Evolutionary conservation across 305 asterid genomes (phyloP).

Genomic region (Andrographis paniculata): DNA sequence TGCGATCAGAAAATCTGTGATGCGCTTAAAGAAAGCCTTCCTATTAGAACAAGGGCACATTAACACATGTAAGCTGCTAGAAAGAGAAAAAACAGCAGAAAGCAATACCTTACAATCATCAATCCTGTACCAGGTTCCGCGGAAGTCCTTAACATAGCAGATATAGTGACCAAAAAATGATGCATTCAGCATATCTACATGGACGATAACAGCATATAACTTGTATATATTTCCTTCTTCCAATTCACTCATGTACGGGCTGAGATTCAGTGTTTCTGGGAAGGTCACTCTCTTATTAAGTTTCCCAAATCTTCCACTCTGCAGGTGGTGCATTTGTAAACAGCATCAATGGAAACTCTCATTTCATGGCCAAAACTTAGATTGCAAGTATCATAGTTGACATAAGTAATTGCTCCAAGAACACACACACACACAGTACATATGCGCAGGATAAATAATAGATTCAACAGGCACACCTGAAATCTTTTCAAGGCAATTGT

Average conservation of each 20-base stretch:
- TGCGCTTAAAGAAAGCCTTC: too few relatives aligned
- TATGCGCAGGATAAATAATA: constrained; percentile 11
- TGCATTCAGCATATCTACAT: constrained; percentile 94
- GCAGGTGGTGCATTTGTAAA: constrained; percentile 14
- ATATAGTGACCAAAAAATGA: constrained; percentile 94
- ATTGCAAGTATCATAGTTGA: constrained; percentile 10
- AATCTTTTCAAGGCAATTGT: constrained; percentile 96
- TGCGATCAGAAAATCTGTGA: too few relatives aligned
- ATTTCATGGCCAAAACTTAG: constrained; percentile 10
- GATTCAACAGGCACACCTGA: constrained; percentile 50
- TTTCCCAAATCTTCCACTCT: constrained; percentile 97
- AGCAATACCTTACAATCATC: constrained; percentile 75
- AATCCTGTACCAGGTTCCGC: constrained; percentile 78
- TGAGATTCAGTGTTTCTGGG: constrained; percentile 77
- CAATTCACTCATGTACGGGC: constrained; percentile 64
- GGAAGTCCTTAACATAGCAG: constrained; percentile 74
- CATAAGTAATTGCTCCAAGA: too few relatives aligned
- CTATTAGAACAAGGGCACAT: not conserved
- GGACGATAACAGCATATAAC: constrained; percentile 92
- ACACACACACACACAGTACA: too few relatives aligned
- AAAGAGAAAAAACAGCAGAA: constrained; percentile 9
- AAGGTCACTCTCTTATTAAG: constrained; percentile 88
- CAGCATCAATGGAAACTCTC: not conserved
- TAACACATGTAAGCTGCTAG: constrained; percentile 1
- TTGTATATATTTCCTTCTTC: constrained; percentile 66